These are phyloP conservation scores for Dictyophora rubrovolvata DNA, from an alignment of 768 basidiomycete species.

Conservation along the genomic window DNA sequence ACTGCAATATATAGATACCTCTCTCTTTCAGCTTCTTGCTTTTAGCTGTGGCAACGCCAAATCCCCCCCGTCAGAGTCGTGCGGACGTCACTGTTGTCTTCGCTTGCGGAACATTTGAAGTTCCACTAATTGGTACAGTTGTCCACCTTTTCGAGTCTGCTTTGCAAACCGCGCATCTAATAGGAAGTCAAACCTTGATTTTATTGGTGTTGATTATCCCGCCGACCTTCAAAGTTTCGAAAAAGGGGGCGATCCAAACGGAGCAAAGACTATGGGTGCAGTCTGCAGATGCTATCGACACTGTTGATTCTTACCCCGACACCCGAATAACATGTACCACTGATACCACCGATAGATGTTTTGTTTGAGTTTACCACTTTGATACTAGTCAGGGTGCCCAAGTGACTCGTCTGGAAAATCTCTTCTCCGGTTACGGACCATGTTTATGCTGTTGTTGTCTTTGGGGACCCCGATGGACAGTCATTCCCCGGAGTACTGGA, in stretches of 20 bases:
- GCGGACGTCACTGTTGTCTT: conserved; percentile 22
- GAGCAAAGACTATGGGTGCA: conserved; percentile 29
- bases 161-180: conserved; percentile 15
- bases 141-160: conserved; percentile 26
- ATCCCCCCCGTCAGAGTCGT: neutral
- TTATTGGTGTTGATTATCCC: conserved; percentile 28
- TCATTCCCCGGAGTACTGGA: conserved; percentile 21
- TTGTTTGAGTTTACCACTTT: neutral
- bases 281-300: conserved; percentile 9
- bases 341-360: no score
- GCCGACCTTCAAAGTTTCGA: conserved; percentile 28
- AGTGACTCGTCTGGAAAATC: conserved; percentile 27
- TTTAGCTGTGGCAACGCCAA: neutral
- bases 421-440: conserved; percentile 20
- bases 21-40: neutral
- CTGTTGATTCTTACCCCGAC: conserved; percentile 17
- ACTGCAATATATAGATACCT: no score
- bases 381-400: conserved; percentile 20
- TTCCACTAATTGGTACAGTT: conserved; percentile 24
- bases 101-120: conserved; percentile 28
- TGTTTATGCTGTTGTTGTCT: conserved; percentile 25
- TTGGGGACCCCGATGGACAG: conserved; percentile 26
- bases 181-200: conserved; percentile 22
- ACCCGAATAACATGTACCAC: conserved; percentile 14
- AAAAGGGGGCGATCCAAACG: conserved; percentile 26